Evolutionary conservation across 2,329 filamentous ascomycete genomes (phyloP).

Genomic region (Venturia carpophila): DNA sequence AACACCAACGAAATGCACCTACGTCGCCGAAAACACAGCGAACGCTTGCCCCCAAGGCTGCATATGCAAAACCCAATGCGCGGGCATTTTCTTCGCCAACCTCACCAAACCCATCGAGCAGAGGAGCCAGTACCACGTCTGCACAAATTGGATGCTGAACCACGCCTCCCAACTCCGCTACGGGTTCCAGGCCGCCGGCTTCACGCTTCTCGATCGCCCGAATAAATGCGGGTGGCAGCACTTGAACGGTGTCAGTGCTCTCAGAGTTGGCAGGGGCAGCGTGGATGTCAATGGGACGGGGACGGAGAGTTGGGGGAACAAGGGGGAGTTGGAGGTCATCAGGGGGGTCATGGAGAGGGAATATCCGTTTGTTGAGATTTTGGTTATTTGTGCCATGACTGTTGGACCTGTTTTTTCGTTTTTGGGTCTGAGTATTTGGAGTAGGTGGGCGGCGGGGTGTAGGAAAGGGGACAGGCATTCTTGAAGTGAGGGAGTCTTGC

Average conservation of each 20-base stretch:
- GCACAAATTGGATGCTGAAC: conserved; percentile 16
- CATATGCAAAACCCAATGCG: conserved; percentile 13
- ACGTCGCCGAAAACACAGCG: conserved; percentile 14
- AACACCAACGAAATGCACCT: conserved; percentile 13
- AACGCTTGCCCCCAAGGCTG: conserved; percentile 4
- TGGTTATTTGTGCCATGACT: conserved; percentile 7
- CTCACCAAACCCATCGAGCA: background rate
- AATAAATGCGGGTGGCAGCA: conserved; percentile 3
- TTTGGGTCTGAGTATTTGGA: conserved; percentile 5
- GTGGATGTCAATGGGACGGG: conserved; percentile 14
- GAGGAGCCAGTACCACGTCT: conserved; percentile 13
- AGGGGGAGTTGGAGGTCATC: background rate
- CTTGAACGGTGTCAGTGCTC: conserved; percentile 1
- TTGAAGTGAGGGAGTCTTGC: background rate
- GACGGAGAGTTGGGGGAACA: background rate
- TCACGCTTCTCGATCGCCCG: background rate
- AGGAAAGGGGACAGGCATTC: background rate
- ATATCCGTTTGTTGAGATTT: conserved; percentile 16
- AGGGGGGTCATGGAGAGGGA: conserved; percentile 6
- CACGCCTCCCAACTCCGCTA: conserved; percentile 11
- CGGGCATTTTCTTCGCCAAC: conserved; percentile 4
- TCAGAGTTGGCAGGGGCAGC: conserved; percentile 11
- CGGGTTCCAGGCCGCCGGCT: conserved; percentile 5
- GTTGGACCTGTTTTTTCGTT: conserved; percentile 14
- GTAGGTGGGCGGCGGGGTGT: background rate